Conservation (phyloP, 108 stramenopile species). For the Skeletonema costatum region DNA sequence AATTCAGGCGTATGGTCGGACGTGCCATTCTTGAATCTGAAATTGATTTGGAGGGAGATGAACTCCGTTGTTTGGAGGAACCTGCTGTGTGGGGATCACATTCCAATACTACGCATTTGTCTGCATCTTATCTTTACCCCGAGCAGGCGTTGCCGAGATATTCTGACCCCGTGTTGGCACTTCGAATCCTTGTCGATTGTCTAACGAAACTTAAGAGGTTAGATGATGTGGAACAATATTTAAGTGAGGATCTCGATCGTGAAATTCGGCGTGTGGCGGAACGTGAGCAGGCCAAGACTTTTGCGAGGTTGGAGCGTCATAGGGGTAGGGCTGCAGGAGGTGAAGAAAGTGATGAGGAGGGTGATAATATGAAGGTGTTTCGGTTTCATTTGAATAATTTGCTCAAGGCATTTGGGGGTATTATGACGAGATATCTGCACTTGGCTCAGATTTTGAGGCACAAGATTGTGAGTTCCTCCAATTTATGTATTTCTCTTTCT, state of each 20-base stretch:
- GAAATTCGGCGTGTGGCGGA: slow-evolving; percentile 72
- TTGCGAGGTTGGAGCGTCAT: slow-evolving; percentile 63
- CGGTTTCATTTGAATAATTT: slow-evolving; percentile 71
- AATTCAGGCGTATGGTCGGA: slow-evolving; percentile 62
- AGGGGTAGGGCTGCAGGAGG: slow-evolving; percentile 21
- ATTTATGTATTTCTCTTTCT: slow-evolving; percentile 1
- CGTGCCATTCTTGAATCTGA: slow-evolving; percentile 71
- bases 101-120: slow-evolving; percentile 21
- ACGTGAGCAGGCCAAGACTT: slow-evolving; percentile 79
- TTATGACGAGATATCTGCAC: slow-evolving; percentile 76
- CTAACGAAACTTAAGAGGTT: slow-evolving; percentile 67
- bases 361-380: slow-evolving; percentile 67
- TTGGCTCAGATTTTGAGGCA: slow-evolving; percentile 86
- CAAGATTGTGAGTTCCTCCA: slow-evolving; percentile 68
- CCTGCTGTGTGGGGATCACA: slow-evolving; percentile 21
- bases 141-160: slow-evolving; percentile 59
- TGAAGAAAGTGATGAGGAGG: slow-evolving; percentile 23
- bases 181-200: slow-evolving; percentile 85
- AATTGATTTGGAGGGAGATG: slow-evolving; percentile 83
- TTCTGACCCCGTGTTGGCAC: slow-evolving; percentile 68
- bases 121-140: slow-evolving; percentile 38
- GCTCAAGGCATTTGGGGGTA: slow-evolving; percentile 79
- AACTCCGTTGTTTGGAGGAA: slow-evolving; percentile 78
- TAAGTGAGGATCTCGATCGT: slow-evolving; percentile 57
- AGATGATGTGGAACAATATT: slow-evolving; percentile 80